Evolutionary conservation across 1,284 basidiomycete genomes (phyloP), one percentile per base, ranked within the genome.

Genomic region (Microbotryomycetes sp.): DNA sequence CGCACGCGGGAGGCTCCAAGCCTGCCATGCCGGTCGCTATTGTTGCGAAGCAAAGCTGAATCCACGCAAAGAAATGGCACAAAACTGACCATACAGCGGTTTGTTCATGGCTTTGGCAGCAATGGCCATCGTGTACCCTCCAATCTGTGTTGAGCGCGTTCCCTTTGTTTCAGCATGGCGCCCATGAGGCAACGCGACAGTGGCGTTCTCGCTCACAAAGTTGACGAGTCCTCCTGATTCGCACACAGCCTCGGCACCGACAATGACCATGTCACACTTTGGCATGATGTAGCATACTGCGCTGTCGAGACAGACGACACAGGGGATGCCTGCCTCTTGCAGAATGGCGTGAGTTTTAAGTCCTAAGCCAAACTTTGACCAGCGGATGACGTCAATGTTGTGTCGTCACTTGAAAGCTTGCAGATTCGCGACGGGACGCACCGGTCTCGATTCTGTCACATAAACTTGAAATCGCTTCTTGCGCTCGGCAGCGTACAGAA

Each of bases 231-330:
- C 89, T 51, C 89, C 67, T 1, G 53, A 55, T 51, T 66, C 63
- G 62, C 65, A 67, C 16, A 99, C 93, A 6, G 93, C 94, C 78
- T 99, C 94, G 26, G 92, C 92, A 9, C 94, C 94, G 26, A 97
- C 91, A 47, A 99, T 83, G 51, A 94, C 89, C 72, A 97, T 86
- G 76, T 98, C 92, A 19, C 92, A 86, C 63, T 89, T 87, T 70
- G 94, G 89, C 87, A 98, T 97, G 66, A 92, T 85, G 78, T 97
- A 98, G 23, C 91, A 92, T 4, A 97, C 92, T 1, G 94, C 93
- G 9, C 91, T 91, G 77, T 99, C 96, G 59, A 98, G 82, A 9
- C 98, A 86, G 59, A 98, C 87, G 1, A 90, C 92, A 76, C 90
- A 93, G 4, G 93, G 92, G 65, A 99, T 90, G 2, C 92, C 92